Evolutionary conservation across 441 rosid species (phyloP).

Genomic region (Gossypium aridum): DNA sequence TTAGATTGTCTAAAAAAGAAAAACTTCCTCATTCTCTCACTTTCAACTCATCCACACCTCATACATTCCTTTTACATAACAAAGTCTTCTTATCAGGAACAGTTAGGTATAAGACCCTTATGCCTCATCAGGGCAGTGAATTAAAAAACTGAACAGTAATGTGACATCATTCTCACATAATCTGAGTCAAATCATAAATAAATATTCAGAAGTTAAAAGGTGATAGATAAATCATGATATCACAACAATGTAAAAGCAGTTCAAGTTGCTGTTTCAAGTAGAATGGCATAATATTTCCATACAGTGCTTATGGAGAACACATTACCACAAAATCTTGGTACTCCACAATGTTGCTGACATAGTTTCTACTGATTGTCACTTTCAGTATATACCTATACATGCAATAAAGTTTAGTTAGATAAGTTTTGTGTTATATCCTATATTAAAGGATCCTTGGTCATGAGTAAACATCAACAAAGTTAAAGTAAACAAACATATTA

Average conservation of each 20-base stretch:
- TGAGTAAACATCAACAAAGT: neutral
- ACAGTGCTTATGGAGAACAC: neutral
- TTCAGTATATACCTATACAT: slow-evolving; percentile 13
- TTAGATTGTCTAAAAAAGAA: neutral
- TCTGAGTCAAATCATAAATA: neutral
- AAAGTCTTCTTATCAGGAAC: neutral
- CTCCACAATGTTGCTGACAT: slow-evolving; percentile 20
- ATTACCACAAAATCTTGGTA: slow-evolving; percentile 17
- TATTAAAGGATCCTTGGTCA: neutral
- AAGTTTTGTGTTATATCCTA: neutral
- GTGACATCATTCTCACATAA: neutral
- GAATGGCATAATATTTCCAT: neutral
- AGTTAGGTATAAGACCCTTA: neutral
- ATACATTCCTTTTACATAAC: neutral
- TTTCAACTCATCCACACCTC: neutral
- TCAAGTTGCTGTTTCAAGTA: neutral
- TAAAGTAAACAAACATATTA: neutral
- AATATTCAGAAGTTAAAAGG: neutral
- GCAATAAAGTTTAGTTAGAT: neutral
- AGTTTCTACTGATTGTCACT: slow-evolving; percentile 21
- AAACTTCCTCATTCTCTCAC: slow-evolving; percentile 4
- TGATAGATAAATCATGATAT: neutral
- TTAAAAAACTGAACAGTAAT: neutral
- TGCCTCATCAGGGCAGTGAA: neutral
- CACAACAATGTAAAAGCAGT: neutral